Percentiles rank a stretch among this genome's conserved stretches.
phyloP scores from a whole-genome alignment of 2,329 filamentous ascomycete genomes.

The Remersonia thermophila region DNA sequence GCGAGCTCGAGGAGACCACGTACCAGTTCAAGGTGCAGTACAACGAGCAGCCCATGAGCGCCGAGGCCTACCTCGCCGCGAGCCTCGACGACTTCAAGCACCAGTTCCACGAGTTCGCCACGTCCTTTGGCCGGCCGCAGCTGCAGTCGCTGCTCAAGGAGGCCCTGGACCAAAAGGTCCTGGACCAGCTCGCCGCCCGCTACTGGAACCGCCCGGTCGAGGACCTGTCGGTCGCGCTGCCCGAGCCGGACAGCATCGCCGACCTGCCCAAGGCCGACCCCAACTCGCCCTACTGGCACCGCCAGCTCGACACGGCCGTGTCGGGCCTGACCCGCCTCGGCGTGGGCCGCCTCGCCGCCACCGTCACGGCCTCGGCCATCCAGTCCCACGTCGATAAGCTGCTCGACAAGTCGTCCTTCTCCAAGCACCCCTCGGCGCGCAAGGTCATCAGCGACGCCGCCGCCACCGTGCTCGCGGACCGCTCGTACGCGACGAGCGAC shows the following conservation, averaged over 20 bases:
- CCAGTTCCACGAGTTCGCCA: constrained; percentile 87
- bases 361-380: constrained; percentile 77
- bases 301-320: constrained; percentile 85
- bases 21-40: constrained; percentile 99
- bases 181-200: constrained; percentile 81
- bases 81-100: constrained; percentile 95
- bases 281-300: constrained; percentile 79
- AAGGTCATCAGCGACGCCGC: constrained; percentile 89
- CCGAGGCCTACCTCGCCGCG: constrained; percentile 92
- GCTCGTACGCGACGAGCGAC: constrained; percentile 93
- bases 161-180: constrained; percentile 85
- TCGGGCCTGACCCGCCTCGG: constrained; percentile 88
- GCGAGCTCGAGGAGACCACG: constrained; percentile 90
- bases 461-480: constrained; percentile 78
- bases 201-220: constrained; percentile 96
- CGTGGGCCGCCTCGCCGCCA: constrained; percentile 84
- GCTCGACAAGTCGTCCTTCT: constrained; percentile 70
- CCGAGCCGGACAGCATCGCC: constrained; percentile 59
- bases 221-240: constrained; percentile 56
- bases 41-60: constrained; percentile 87
- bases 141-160: constrained; percentile 82
- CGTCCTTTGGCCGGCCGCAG: constrained; percentile 77
- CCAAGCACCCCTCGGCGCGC: constrained; percentile 79
- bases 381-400: constrained; percentile 73
- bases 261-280: constrained; percentile 77